phyloP scores from a whole-genome alignment of 2,329 filamentous ascomycete genomes.

The Ilyonectria mors-panacis region DNA sequence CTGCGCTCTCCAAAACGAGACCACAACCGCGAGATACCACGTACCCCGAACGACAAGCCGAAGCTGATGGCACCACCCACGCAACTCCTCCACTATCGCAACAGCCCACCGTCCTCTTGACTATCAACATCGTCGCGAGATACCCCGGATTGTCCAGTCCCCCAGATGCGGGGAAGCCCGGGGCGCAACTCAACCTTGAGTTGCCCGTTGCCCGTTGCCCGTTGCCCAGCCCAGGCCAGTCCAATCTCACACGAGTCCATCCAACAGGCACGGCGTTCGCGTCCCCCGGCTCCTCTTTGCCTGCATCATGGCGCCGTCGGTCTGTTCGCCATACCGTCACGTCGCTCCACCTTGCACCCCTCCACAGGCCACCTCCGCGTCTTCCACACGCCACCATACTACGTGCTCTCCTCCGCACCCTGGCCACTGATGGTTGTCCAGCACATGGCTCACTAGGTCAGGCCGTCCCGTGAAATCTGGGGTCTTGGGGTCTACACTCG shows the following conservation, averaged over 20 bases:
- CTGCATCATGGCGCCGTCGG: slow-evolving; percentile 25
- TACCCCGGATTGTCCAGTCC: slow-evolving; percentile 44
- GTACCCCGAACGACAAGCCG: not conserved
- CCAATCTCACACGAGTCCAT: slow-evolving; percentile 22
- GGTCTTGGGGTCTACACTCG: not conserved
- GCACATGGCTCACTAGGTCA: slow-evolving; percentile 28
- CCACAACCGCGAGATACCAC: not conserved
- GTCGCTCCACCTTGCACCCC: slow-evolving; percentile 28
- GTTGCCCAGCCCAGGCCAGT: slow-evolving; percentile 17
- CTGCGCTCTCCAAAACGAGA: not conserved
- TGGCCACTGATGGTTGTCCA: slow-evolving; percentile 3
- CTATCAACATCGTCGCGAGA: slow-evolving; percentile 13
- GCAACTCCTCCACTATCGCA: slow-evolving; percentile 42
- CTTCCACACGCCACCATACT: slow-evolving; percentile 24
- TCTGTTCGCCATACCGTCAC: slow-evolving; percentile 20
- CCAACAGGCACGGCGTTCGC: slow-evolving; percentile 15
- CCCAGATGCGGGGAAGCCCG: slow-evolving; percentile 35
- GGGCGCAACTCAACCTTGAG: slow-evolving; percentile 25
- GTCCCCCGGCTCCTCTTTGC: slow-evolving; percentile 18
- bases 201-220: slow-evolving; percentile 19
- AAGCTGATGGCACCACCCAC: slow-evolving; percentile 42
- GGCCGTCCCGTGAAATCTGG: slow-evolving; percentile 13
- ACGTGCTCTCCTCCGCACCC: slow-evolving; percentile 5
- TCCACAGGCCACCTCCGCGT: slow-evolving; percentile 28
- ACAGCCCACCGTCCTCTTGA: slow-evolving; percentile 39